Evolutionary conservation across 768 basidiomycete genomes (phyloP), one percentile per base, ranked within the genome.

Genomic region (Suillus placidus): DNA sequence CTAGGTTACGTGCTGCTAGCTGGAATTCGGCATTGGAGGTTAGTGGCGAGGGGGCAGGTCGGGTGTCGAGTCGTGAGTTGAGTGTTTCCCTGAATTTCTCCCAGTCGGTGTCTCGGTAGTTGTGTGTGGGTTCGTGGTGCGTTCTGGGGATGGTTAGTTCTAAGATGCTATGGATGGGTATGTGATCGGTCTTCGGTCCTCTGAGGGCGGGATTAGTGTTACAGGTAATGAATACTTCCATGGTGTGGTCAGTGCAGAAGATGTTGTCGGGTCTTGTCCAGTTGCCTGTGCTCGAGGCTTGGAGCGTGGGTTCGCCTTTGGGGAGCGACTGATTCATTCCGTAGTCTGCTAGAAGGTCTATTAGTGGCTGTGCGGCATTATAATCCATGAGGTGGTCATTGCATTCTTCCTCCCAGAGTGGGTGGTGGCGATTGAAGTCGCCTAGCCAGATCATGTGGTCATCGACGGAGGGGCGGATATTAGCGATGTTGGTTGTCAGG

Each of bases 391-490:
- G 20, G 45, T 45, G 45, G 0, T 4, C 10, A 1, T 45, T 45
- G 4, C 10, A 0, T 10, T 45, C 45, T 10, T 45, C 45, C 6
- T 45, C 20, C 45, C 20, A 45, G 0, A 45, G 20, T 0, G 45
- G 45, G 4, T 45, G 45, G 4, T 45, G 45, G 1, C 8, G 4
- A 1, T n/a, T 45, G 20, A 45, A 45, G 10, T 45, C 45, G 0
- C 45, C 20, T n/a, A n/a, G n/a, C n/a, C 45, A 47, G 0, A 47
- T 23, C 45, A 47, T 47, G 12, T 47, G n/a, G 10, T 47, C n/a
- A 0, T 12, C 6, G 4, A 3, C 8, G 8, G 45, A 23, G 0
- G 12, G 10, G 4, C 4, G 4, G 5, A 45, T 1, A 1, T 0
- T n/a, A 1, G n/a, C 5, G 0, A 47, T 47, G 10, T 47, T 47